Evolutionary conservation across 2,329 filamentous ascomycete genomes (phyloP), one percentile per base, ranked within the genome.

Genomic region (Epicoccum sorghinum): DNA sequence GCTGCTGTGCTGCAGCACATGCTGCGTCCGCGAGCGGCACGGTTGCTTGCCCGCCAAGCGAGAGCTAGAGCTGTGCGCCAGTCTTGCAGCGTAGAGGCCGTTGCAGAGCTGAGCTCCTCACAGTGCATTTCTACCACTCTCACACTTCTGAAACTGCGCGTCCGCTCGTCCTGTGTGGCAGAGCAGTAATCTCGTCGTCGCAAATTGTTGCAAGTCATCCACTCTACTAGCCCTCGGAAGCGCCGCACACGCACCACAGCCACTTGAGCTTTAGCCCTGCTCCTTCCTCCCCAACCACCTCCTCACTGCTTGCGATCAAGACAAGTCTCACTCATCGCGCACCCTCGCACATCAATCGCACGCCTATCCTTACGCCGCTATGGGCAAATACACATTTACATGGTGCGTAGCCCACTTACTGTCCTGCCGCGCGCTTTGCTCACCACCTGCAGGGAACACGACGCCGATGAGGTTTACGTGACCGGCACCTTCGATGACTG

Each of bases 401-500:
- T 89, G 87, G 87, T 89, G 77, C 77, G 86, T 81, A 37, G 33
- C 46, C 12, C 30, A 47, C 53, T 39, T 40, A 35, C 25, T 29
- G 29, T 24, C 8, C 37, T 8, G 4, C 27, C 27, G 53, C 49
- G 52, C 53, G 47, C 52, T 52, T 55, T 53, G 54, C 61, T 67
- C 49, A 69, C 63, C 23, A 18, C 49, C 42, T 49, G 29, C 58
- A 97, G 93, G 93, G 86, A 89, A 72, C 88, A 95, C 75, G 81
- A 86, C 67, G 93, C 90, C 73, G 83, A 87, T 65, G 89, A 96
- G 73, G 93, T 98, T 75, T 93, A 89, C 77, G 95, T 98, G 67
- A 98, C 93, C 36, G 95, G 95, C 73, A 93, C 90, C 60, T 98
- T 98, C 74, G 93, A 98, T 78, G 84, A 91, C 79, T 99, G 95